These are phyloP conservation scores for Tilletia walkeri DNA, from an alignment of 1,284 basidiomycete genomes.

Conservation along the genomic window DNA sequence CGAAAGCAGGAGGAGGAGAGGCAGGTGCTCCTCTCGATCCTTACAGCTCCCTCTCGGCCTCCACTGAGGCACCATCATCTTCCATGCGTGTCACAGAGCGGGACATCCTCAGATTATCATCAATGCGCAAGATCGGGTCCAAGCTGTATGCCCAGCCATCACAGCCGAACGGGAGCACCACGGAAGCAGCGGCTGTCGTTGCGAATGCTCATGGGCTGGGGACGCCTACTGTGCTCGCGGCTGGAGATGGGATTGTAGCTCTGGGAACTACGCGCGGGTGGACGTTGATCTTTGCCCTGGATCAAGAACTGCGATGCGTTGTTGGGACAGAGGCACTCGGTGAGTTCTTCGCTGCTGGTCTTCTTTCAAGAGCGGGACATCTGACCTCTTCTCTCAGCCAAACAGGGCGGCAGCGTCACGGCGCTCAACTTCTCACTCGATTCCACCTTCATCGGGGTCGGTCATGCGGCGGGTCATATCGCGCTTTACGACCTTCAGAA, in stretches of 20 bases:
- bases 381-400: constrained; percentile 58
- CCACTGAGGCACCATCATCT: not conserved
- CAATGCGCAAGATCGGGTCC: constrained; percentile 64
- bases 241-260: constrained; percentile 83
- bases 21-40: no score
- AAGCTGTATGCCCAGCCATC: constrained; percentile 57
- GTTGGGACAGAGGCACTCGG: constrained; percentile 70
- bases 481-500: constrained; percentile 79
- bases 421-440: constrained; percentile 88
- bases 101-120: constrained; percentile 75
- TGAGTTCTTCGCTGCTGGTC: constrained; percentile 56
- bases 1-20: not conserved
- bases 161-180: not conserved
- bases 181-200: not conserved
- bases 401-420: constrained; percentile 74
- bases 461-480: constrained; percentile 80
- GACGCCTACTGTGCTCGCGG: constrained; percentile 69
- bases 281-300: constrained; percentile 81
- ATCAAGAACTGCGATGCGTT: constrained; percentile 73
- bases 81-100: constrained; percentile 40
- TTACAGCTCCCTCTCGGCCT: no score
- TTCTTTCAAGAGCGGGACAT: not conserved
- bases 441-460: constrained; percentile 86
- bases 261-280: constrained; percentile 79
- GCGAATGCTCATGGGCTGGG: constrained; percentile 38